Evolutionary conservation across 2,329 filamentous ascomycete genomes (phyloP).

Genomic region (Penicillium sp.): DNA sequence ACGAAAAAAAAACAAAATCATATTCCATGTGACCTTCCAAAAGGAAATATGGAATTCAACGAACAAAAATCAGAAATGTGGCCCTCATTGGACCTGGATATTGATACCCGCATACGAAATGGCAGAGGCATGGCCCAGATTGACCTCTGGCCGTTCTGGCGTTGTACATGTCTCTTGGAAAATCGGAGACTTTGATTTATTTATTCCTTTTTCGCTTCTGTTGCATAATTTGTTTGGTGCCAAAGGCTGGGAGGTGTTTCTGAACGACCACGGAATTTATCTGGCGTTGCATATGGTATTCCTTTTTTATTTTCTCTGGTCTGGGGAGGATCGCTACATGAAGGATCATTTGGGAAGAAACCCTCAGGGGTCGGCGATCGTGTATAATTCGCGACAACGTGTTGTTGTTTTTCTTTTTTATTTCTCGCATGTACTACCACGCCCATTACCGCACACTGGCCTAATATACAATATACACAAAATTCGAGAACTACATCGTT

Average conservation of each 20-base stretch:
- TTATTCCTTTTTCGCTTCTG: slow-evolving; percentile 12
- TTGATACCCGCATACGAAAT: slow-evolving; percentile 25
- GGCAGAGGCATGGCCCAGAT: slow-evolving; percentile 17
- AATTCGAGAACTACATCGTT: slow-evolving; percentile 10
- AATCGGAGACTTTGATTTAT: slow-evolving; percentile 19
- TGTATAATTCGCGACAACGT: slow-evolving; percentile 26
- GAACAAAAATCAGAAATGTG: slow-evolving; percentile 1
- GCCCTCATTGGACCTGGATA: slow-evolving; percentile 1
- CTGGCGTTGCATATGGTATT: slow-evolving; percentile 26
- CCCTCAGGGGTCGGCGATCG: slow-evolving; percentile 11
- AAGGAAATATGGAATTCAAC: slow-evolving; percentile 7
- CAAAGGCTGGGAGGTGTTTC: slow-evolving; percentile 27
- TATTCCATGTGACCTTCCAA: not conserved
- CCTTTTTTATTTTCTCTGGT: not conserved
- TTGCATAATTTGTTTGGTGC: slow-evolving; percentile 30
- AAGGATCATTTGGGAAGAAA: slow-evolving; percentile 20
- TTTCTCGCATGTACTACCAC: slow-evolving; percentile 23
- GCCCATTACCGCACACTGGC: slow-evolving; percentile 9
- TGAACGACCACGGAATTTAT: slow-evolving; percentile 26
- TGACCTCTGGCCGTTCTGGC: slow-evolving; percentile 15
- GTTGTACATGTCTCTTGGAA: slow-evolving; percentile 26
- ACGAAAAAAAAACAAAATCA: slow-evolving; percentile 11
- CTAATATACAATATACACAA: slow-evolving; percentile 26
- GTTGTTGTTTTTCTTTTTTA: slow-evolving; percentile 21
- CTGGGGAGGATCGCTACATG: slow-evolving; percentile 13